Evolutionary conservation across 108 stramenopile genomes (phyloP).

Genomic region (Cyclotella baltica): DNA sequence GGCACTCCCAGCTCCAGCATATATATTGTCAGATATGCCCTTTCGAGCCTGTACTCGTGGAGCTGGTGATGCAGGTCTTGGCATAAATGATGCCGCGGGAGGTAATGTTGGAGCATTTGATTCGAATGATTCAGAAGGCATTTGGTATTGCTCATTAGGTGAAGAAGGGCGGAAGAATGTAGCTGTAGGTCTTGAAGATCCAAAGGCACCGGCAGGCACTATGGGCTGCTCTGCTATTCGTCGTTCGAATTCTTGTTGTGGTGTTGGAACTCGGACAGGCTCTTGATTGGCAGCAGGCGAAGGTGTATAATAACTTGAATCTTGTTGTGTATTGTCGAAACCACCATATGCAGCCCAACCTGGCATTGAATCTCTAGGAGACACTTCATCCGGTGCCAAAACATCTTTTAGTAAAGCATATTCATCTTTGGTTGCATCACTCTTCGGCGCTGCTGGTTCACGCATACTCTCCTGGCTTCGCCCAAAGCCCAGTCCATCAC

Average conservation of each 20-base stretch:
- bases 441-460: not conserved
- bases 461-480: conserved; percentile 8
- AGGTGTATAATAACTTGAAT: conserved; percentile 12
- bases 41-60: conserved; percentile 9
- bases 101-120: conserved; percentile 23
- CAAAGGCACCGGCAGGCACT: conserved; percentile 35
- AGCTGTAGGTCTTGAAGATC: conserved; percentile 28
- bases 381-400: conserved; percentile 29
- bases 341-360: conserved; percentile 3
- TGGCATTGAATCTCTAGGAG: conserved; percentile 8
- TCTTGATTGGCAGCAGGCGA: conserved; percentile 26
- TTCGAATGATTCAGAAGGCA: conserved; percentile 8
- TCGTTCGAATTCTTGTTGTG: conserved; percentile 28
- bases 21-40: conserved; percentile 31
- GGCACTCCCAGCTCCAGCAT: conserved; percentile 41
- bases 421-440: conserved; percentile 18
- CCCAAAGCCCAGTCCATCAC: conserved; percentile 10
- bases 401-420: conserved; percentile 35
- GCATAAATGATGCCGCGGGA: conserved; percentile 16
- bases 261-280: conserved; percentile 13
- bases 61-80: conserved; percentile 22
- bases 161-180: conserved; percentile 28
- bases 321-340: conserved; percentile 9
- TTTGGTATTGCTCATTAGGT: conserved; percentile 18
- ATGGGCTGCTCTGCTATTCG: conserved; percentile 37